phyloP scores from a whole-genome alignment of 1,139 yeast genomes.

The Sugiyamaella sp. region DNA sequence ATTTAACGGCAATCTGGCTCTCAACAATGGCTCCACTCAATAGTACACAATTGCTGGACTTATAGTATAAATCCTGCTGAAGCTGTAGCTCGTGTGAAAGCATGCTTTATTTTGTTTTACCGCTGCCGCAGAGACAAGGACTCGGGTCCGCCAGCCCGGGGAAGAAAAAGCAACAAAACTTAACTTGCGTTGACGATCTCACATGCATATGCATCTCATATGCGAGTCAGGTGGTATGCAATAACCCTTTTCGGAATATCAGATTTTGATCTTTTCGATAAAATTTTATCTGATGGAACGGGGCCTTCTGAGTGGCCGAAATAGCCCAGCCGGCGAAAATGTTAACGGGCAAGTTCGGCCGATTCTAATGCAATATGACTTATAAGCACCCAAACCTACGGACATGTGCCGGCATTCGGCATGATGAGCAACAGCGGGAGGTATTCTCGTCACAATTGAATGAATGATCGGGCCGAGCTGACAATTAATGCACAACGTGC shows the following conservation, averaged over 20 bases:
- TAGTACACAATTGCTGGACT: too few relatives aligned
- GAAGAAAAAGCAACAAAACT: background rate
- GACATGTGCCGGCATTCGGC: background rate
- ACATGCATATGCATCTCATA: background rate
- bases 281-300: constrained; percentile 10
- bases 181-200: background rate
- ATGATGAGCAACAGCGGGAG: too few relatives aligned
- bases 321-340: background rate
- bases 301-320: background rate
- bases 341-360: background rate
- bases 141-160: background rate
- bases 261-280: constrained; percentile 14
- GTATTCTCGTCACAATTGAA: too few relatives aligned
- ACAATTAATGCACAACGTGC: too few relatives aligned
- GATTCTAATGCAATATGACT: background rate
- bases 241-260: constrained; percentile 3
- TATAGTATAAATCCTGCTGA: too few relatives aligned
- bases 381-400: background rate
- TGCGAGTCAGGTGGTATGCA: background rate
- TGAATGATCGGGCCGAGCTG: too few relatives aligned
- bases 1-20: too few relatives aligned
- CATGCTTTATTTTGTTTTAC: too few relatives aligned
- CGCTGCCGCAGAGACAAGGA: background rate
- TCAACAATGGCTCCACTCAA: too few relatives aligned
- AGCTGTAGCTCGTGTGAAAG: too few relatives aligned